phyloP scores from a whole-genome alignment of 768 basidiomycete species.

The Asterophora lycoperdoides region DNA sequence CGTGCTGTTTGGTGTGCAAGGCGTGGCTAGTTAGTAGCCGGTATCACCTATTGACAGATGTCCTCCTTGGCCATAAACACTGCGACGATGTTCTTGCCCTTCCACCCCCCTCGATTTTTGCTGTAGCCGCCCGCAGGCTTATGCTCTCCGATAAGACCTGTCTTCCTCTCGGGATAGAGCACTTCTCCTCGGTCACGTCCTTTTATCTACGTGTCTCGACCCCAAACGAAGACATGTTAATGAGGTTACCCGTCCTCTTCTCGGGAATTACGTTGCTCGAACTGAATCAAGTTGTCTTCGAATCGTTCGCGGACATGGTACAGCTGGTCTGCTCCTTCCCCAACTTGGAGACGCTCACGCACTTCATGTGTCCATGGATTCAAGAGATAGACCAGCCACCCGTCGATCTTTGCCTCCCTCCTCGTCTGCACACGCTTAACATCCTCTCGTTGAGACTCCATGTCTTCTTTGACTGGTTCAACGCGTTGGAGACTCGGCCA shows the following conservation, averaged over 20 bases:
- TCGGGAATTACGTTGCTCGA: conserved; percentile 10
- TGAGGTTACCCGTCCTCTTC: conserved; percentile 6
- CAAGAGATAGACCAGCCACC: not conserved
- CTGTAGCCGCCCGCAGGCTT: conserved; percentile 7
- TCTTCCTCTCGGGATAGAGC: conserved; percentile 6
- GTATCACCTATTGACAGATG: conserved; percentile 13
- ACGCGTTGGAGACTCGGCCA: conserved; percentile 3
- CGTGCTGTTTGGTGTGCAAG: conserved; percentile 15
- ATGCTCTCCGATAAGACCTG: conserved; percentile 3
- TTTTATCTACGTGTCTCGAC: conserved; percentile 7
- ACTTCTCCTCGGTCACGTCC: conserved; percentile 6
- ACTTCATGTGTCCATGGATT: conserved; percentile 10
- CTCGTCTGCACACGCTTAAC: conserved; percentile 12
- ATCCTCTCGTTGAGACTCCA: conserved; percentile 2
- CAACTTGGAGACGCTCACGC: conserved; percentile 8
- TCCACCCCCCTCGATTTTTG: conserved; percentile 3
- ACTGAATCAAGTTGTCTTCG: conserved; percentile 11
- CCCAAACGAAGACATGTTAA: not conserved
- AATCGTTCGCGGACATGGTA: conserved; percentile 6
- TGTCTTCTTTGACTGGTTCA: conserved; percentile 15
- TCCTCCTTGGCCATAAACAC: conserved; percentile 1
- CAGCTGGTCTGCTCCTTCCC: conserved; percentile 12
- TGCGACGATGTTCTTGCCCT: conserved; percentile 5
- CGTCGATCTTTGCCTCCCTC: conserved; percentile 1
- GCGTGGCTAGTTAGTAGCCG: conserved; percentile 14